phyloP scores from a whole-genome alignment of 352 stramenopile genomes.

The Globisporangium echinulatum region DNA sequence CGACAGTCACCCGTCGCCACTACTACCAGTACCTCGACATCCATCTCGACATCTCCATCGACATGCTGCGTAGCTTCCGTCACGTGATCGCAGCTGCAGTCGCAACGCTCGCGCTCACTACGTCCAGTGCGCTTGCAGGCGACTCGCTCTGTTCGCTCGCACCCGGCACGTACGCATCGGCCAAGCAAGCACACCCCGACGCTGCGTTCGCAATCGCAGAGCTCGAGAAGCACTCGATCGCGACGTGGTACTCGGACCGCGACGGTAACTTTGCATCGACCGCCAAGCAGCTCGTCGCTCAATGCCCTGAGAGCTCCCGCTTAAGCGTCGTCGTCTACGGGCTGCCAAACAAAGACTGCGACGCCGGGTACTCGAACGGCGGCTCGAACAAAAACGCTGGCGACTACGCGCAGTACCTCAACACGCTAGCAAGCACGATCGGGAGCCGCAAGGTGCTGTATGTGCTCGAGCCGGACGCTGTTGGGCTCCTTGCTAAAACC shows the following conservation, averaged over 20 bases:
- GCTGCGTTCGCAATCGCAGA: constrained; percentile 23
- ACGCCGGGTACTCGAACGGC: constrained; percentile 35
- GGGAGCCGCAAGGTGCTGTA: constrained; percentile 55
- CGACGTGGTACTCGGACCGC: constrained; percentile 48
- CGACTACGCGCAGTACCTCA: constrained; percentile 47
- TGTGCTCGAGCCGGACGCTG: constrained; percentile 61
- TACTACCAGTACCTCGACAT: too few relatives aligned
- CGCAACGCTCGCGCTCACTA: neutral
- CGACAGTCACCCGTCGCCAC: too few relatives aligned
- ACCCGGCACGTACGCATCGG: constrained; percentile 27
- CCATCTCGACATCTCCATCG: too few relatives aligned
- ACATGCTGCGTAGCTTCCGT: too few relatives aligned
- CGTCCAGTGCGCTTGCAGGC: neutral
- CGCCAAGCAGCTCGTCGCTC: too few relatives aligned
- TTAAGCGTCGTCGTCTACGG: constrained; percentile 51
- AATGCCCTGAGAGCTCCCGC: too few relatives aligned
- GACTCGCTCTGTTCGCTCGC: constrained; percentile 25
- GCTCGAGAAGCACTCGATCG: constrained; percentile 32
- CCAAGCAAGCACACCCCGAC: constrained; percentile 25
- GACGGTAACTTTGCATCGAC: constrained; percentile 9
- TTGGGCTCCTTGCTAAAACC: constrained; percentile 35
- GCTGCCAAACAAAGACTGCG: constrained; percentile 72
- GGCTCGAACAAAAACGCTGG: constrained; percentile 29
- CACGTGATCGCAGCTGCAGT: too few relatives aligned
- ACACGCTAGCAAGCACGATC: constrained; percentile 21